These are phyloP conservation scores for Fusarium fujikuroi DNA, from an alignment of 2,329 filamentous ascomycete species.

Conservation along the genomic window DNA sequence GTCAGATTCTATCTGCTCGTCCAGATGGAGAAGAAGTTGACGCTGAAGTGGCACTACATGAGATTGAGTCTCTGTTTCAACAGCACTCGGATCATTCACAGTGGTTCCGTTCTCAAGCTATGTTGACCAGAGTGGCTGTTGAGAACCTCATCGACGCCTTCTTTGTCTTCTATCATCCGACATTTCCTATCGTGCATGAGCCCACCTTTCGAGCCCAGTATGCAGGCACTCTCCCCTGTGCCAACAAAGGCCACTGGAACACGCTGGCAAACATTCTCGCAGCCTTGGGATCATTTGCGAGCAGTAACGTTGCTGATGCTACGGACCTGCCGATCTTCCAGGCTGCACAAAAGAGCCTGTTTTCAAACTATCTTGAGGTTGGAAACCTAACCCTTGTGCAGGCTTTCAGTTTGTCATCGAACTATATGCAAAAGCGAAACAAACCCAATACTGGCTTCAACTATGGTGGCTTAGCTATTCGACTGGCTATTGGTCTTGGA, in stretches of 20 bases:
- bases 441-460: slow-evolving; percentile 28
- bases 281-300: slow-evolving; percentile 22
- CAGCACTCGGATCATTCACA: slow-evolving; percentile 28
- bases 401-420: slow-evolving; percentile 12
- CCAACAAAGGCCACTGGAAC: slow-evolving; percentile 24
- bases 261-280: slow-evolving; percentile 13
- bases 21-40: slow-evolving; percentile 28
- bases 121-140: slow-evolving; percentile 23
- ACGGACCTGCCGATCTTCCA: slow-evolving; percentile 20
- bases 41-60: slow-evolving; percentile 20
- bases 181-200: slow-evolving; percentile 27
- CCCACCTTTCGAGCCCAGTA: slow-evolving; percentile 29
- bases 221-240: slow-evolving; percentile 11
- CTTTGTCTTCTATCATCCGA: slow-evolving; percentile 25
- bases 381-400: slow-evolving; percentile 28
- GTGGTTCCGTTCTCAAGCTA: slow-evolving; percentile 32
- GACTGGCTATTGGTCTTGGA: slow-evolving; percentile 13
- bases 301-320: slow-evolving; percentile 5
- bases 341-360: slow-evolving; percentile 18
- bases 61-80: slow-evolving; percentile 26
- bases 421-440: slow-evolving; percentile 28
- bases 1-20: slow-evolving; percentile 27
- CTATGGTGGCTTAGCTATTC: slow-evolving; percentile 17
- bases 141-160: slow-evolving; percentile 27
- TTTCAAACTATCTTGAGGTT: slow-evolving; percentile 26